phyloP scores from a whole-genome alignment of 208 protist species.

The Lotmaria passim region DNA sequence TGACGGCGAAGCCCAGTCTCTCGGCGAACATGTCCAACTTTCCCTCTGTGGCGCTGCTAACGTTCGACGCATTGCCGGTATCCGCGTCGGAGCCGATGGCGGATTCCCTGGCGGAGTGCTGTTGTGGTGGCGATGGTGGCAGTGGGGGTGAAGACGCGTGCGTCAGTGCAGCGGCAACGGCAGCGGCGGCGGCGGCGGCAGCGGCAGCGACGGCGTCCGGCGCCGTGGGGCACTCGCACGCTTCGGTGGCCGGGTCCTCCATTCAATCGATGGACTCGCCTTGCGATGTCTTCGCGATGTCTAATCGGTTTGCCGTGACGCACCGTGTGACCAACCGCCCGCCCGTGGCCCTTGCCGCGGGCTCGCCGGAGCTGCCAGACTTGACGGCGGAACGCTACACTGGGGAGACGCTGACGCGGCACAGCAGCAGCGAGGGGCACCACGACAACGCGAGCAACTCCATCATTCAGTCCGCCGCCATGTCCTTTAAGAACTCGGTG shows the following conservation, averaged over 20 bases:
- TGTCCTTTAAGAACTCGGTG: conserved; percentile 36
- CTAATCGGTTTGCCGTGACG: conserved; percentile 14
- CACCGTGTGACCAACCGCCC: conserved; percentile 18
- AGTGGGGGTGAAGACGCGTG: not conserved
- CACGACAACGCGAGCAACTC: conserved; percentile 29
- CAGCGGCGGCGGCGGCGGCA: not conserved
- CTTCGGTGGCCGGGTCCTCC: not conserved
- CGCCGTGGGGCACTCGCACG: not conserved
- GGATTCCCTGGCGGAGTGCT: too few relatives aligned
- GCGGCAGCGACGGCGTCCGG: not conserved
- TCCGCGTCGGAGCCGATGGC: not conserved
- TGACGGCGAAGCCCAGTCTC: not conserved
- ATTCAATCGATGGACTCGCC: conserved; percentile 2
- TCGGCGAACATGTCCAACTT: not conserved
- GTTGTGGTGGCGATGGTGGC: too few relatives aligned
- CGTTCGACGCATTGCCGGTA: conserved; percentile 1
- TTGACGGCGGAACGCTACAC: conserved; percentile 6
- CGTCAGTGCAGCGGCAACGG: not conserved
- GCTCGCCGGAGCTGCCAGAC: not conserved
- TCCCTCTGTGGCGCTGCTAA: not conserved
- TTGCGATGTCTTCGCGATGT: conserved; percentile 10
- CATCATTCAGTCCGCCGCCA: conserved; percentile 47
- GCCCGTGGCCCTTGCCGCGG: conserved; percentile 18
- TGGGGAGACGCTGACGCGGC: conserved; percentile 6
- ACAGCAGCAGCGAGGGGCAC: not conserved